phyloP scores from a whole-genome alignment of 768 basidiomycete genomes.

The Leccinum obscurum region DNA sequence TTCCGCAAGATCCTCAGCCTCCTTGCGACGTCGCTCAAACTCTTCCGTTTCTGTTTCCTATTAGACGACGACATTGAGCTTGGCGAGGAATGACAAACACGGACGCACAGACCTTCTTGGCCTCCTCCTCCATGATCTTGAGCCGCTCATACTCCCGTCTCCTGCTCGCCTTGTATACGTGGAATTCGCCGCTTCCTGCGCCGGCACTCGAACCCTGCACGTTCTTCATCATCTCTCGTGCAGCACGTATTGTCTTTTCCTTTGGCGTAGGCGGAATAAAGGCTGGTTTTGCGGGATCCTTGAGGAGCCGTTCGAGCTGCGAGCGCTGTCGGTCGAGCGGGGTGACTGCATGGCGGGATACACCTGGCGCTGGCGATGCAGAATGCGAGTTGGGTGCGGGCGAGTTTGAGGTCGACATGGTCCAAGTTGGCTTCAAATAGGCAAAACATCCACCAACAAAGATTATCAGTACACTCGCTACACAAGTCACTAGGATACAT shows the following conservation, averaged over 20 bases:
- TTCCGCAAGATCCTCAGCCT: constrained; percentile 69
- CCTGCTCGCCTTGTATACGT: constrained; percentile 95
- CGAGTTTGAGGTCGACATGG: constrained; percentile 33
- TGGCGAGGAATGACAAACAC: neutral
- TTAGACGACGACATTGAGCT: constrained; percentile 5
- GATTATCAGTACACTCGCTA: constrained; percentile 7
- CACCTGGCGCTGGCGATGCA: constrained; percentile 32
- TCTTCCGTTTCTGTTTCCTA: constrained; percentile 73
- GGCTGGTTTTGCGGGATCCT: constrained; percentile 83
- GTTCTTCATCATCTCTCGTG: constrained; percentile 99
- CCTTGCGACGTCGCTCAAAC: constrained; percentile 73
- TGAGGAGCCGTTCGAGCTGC: constrained; percentile 86
- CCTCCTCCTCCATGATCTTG: constrained; percentile 83
- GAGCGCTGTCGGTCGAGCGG: constrained; percentile 52
- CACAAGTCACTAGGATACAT: constrained; percentile 17
- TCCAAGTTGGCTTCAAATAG: constrained; percentile 1
- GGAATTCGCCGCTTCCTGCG: constrained; percentile 96
- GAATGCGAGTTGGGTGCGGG: constrained; percentile 31
- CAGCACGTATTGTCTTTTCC: constrained; percentile 76
- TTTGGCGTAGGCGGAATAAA: constrained; percentile 79
- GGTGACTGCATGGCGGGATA: constrained; percentile 47
- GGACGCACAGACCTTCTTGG: constrained; percentile 59
- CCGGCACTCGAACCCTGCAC: constrained; percentile 98
- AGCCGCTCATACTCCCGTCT: constrained; percentile 94
- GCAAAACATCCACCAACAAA: constrained; percentile 27